phyloP scores from a whole-genome alignment of 73 alveolate species.

The Uronychia binucleata region DNA sequence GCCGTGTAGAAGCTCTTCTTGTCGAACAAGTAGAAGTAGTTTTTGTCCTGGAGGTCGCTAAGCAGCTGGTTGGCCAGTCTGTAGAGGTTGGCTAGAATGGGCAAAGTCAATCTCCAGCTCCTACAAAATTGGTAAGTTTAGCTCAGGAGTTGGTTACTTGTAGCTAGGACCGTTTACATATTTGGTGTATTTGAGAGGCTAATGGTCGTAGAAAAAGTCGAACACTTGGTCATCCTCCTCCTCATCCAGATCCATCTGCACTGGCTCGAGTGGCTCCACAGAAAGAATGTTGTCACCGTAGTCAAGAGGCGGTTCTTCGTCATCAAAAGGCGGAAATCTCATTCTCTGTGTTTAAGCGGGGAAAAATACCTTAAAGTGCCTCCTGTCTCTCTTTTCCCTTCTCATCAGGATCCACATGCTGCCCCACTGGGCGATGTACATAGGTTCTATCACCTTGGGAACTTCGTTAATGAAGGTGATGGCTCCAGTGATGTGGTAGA shows the following conservation, averaged over 20 bases:
- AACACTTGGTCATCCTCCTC: slow-evolving; percentile 99
- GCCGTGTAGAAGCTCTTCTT: slow-evolving; percentile 98
- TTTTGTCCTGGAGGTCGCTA: slow-evolving; percentile 96
- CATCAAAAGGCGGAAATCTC: slow-evolving; percentile 99
- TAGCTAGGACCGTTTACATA: slow-evolving; percentile 98
- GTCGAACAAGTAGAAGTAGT: slow-evolving; percentile 98
- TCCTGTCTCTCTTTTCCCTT: slow-evolving; percentile 99
- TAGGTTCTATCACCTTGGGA: slow-evolving; percentile 99
- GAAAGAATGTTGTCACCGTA: slow-evolving; percentile 99
- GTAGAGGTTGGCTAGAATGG: slow-evolving; percentile 94
- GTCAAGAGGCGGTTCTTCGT: slow-evolving; percentile 99
- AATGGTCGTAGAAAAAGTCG: slow-evolving; percentile 99
- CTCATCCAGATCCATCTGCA: slow-evolving; percentile 99
- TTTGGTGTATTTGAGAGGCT: slow-evolving; percentile 88
- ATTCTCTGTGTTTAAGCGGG: slow-evolving; percentile 68
- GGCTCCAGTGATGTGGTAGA: slow-evolving; percentile 99
- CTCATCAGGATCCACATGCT: slow-evolving; percentile 99
- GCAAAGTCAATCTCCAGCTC: slow-evolving; percentile 93
- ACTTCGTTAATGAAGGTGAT: slow-evolving; percentile 98
- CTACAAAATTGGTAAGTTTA: slow-evolving; percentile 45
- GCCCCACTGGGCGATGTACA: slow-evolving; percentile 99
- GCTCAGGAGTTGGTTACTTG: background rate
- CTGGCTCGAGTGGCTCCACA: slow-evolving; percentile 98
- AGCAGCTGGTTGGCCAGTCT: slow-evolving; percentile 97
- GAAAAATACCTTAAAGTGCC: slow-evolving; percentile 90